These are phyloP conservation scores for Usnea hakonensis DNA, from an alignment of 495 filamentous ascomycete species.

Conservation along the genomic window DNA sequence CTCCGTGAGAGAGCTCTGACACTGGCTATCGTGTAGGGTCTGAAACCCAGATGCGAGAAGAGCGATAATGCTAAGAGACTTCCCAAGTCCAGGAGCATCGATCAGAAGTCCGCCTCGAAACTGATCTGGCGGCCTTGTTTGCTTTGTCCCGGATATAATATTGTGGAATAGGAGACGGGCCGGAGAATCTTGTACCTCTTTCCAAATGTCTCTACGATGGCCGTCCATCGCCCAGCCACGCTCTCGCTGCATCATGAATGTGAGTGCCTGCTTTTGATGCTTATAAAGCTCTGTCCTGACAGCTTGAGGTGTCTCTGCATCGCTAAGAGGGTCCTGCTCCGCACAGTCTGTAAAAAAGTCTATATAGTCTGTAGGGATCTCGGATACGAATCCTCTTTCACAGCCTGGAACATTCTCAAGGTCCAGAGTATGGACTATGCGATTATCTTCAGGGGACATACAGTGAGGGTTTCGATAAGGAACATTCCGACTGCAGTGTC, in stretches of 20 bases:
- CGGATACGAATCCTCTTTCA: neutral
- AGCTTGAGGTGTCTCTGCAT: constrained; percentile 6
- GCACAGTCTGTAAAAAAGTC: constrained; percentile 15
- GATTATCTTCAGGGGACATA: constrained; percentile 22
- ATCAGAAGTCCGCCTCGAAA: constrained; percentile 37
- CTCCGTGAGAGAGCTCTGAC: neutral
- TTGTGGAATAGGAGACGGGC: constrained; percentile 23
- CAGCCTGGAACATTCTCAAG: neutral
- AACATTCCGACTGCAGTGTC: constrained; percentile 26
- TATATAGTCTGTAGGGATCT: neutral
- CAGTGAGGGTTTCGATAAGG: constrained; percentile 40
- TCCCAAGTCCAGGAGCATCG: constrained; percentile 37
- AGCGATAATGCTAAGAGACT: constrained; percentile 36
- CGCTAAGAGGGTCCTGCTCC: constrained; percentile 13
- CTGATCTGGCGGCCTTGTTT: constrained; percentile 22
- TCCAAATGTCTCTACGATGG: constrained; percentile 24
- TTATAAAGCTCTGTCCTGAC: constrained; percentile 20
- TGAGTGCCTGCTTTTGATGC: constrained; percentile 40
- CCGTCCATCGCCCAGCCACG: constrained; percentile 29
- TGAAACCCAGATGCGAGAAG: constrained; percentile 24
- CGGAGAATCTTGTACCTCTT: neutral
- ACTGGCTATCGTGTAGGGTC: neutral
- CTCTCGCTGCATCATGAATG: constrained; percentile 37
- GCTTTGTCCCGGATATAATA: constrained; percentile 18
- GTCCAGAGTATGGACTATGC: constrained; percentile 5